Evolutionary conservation across 2,329 filamentous ascomycete species (phyloP), one percentile per base, ranked within the genome.

Genomic region (Pseudogymnoascus sp.): DNA sequence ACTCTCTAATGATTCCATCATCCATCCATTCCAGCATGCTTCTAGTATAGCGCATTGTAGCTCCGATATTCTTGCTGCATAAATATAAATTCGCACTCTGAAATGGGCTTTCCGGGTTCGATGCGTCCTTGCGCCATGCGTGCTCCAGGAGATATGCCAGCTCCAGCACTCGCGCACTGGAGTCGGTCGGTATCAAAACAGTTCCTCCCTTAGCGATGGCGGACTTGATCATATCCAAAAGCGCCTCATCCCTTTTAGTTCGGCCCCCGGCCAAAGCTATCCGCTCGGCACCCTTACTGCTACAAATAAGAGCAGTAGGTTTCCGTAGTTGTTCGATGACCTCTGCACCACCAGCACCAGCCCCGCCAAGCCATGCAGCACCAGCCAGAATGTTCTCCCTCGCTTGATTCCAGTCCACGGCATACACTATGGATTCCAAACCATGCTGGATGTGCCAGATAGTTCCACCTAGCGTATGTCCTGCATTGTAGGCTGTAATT

Each of bases 11-110:
- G 62, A 99, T 95, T 62, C 86, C 88, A 70, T 97, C 92, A 71
- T 97, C 92, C 92, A 99, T 97, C 94, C 94, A 99, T 71, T 99
- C 94, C 33, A 99, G 79, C 90, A 99, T 96, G 72, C 93, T 97
- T 66, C 92, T 83, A 25, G 93, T 90, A 66, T 97, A 90, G 59
- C 91, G 83, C 80, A 97, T 89, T 0, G 92, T 96, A 64, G 91
- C 92, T 62, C 90, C 87, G 65, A 90, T 89, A 64, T 91, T 96
- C 62, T 87, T 87, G 38, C 91, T 92, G 0, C 92, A 93, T 43
- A 99, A 79, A 71, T 91, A 97, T 0, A 97, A 78, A 67, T 81
- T 84, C 0, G 82, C 76, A 1, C 77, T 74, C 60, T 78, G 78
- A 14, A 87, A 74, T 1, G 75, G 74, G 20, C 80, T 80, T 22